Evolutionary conservation across 1,284 basidiomycete genomes (phyloP).

Genomic region (Cryptococcus floricola): DNA sequence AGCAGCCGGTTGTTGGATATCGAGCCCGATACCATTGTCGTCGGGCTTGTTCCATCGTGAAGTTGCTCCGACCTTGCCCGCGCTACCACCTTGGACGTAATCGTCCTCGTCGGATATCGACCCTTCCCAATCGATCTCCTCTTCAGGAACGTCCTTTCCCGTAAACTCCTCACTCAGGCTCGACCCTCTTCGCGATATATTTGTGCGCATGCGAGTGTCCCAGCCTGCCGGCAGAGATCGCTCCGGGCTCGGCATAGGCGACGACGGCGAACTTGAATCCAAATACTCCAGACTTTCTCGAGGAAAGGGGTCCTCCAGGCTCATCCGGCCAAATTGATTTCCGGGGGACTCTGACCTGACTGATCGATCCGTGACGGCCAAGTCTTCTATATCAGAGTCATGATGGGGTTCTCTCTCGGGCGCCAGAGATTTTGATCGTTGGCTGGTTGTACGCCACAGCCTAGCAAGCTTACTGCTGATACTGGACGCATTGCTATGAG

Average conservation of each 20-base stretch:
- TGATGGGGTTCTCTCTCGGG: conserved; percentile 6
- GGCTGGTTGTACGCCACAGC: conserved; percentile 28
- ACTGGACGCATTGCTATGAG: conserved; percentile 35
- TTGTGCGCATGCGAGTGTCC: conserved; percentile 12
- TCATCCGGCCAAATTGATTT: conserved; percentile 24
- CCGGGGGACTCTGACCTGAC: conserved; percentile 18
- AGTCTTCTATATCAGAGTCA: conserved; percentile 15
- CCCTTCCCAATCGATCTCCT: conserved; percentile 43
- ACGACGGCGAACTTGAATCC: conserved; percentile 25
- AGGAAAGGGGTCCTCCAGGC: conserved; percentile 21
- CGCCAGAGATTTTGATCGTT: conserved; percentile 13
- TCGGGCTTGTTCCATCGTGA: conserved; percentile 9
- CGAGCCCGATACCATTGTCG: conserved; percentile 13
- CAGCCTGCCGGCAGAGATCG: conserved; percentile 12
- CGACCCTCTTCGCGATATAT: conserved; percentile 22
- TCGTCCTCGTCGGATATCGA: conserved; percentile 26
- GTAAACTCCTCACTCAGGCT: conserved; percentile 27
- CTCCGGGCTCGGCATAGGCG: conserved; percentile 12
- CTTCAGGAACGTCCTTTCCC: conserved; percentile 23
- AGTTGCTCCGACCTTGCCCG: conserved; percentile 1
- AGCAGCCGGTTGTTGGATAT: conserved; percentile 2
- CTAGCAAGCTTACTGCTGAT: conserved; percentile 31
- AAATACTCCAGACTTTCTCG: conserved; percentile 27
- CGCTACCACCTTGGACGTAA: not conserved
- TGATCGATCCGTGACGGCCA: conserved; percentile 12